Evolutionary conservation across 495 filamentous ascomycete species (phyloP).

Genomic region (Articulospora tetracladia): DNA sequence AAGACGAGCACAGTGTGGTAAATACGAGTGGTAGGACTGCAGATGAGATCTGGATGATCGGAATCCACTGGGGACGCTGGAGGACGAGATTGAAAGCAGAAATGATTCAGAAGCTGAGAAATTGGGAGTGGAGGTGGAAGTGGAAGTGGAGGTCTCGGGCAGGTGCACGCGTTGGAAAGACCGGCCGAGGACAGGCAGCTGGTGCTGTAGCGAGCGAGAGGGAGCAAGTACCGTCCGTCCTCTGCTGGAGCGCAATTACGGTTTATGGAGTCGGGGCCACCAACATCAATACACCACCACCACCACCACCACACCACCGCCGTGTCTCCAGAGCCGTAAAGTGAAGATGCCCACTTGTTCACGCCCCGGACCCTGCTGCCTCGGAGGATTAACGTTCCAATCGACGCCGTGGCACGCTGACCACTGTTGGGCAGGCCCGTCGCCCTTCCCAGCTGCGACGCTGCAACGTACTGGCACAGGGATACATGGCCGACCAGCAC

Average conservation of each 20-base stretch:
- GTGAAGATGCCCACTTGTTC: not conserved
- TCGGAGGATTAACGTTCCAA: not conserved
- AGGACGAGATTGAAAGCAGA: not conserved
- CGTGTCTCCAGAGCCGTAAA: not conserved
- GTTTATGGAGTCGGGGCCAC: too few species aligned
- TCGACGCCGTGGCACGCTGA: not conserved
- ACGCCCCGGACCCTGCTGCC: not conserved
- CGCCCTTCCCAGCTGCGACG: not conserved
- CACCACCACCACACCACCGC: not conserved
- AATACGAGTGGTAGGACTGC: not conserved
- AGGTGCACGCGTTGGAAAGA: not conserved
- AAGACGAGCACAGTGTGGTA: not conserved
- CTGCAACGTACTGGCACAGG: not conserved
- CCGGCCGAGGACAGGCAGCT: not conserved
- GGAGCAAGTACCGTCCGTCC: too few species aligned
- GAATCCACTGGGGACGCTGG: not conserved
- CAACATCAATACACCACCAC: not conserved
- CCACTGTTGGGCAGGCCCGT: too few species aligned
- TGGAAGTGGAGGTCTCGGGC: not conserved
- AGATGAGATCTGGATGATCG: not conserved
- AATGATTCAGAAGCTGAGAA: not conserved
- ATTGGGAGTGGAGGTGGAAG: not conserved
- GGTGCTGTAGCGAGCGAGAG: too few species aligned
- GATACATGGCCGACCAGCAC: not conserved
- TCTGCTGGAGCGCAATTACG: too few species aligned